Evolutionary conservation across 768 basidiomycete species (phyloP), one percentile per base, ranked within the genome.

Genomic region (Lepiota venenata): DNA sequence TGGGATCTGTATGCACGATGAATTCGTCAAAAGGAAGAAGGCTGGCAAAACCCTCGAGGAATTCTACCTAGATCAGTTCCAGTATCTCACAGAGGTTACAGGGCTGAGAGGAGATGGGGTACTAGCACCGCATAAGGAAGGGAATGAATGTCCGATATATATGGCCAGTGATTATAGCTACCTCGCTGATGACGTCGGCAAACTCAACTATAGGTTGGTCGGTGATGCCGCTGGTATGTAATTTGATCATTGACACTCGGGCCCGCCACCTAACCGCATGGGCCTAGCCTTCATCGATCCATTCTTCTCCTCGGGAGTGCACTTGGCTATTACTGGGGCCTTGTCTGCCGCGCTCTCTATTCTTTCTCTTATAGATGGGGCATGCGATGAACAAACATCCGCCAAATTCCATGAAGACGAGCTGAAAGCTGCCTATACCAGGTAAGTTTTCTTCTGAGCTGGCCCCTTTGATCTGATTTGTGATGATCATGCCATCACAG

Each of bases 1-100:
- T 2, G 81, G 82, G 2, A 58, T 83, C 37, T 75, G 82, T 9
- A 71, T 80, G 61, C 70, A 77, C 47, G 71, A 76, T 37, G 65
- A 64, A 32, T 32, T 32, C 9, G 32, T 32, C 10, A 32, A 32
- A 32, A 32, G 32, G 10, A 32, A 32, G 32, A 32, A 32, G 10
- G 32, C 32, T 2, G 32, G 32, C 32, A 32, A 32, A 8, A 32
- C 32, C 8, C 32, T 45, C 49, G 10, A 63, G 52, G 63, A 61
- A 14, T 71, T 76, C 40, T 82, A 82, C 54, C 65, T 69, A 2
- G 57, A 67, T 0, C 58, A 73, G 15, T 58, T 81, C 38, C 50
- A 65, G 20, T 69, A 60, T 18, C 66, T 69, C n/a, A 65, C 69
- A 18, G 71, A 68, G 3, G 55, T 73, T 29, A 44, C 52, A 7